Base-by-base conservation (phyloP, 208 protist species). In the Polymyxa betae region DNA sequence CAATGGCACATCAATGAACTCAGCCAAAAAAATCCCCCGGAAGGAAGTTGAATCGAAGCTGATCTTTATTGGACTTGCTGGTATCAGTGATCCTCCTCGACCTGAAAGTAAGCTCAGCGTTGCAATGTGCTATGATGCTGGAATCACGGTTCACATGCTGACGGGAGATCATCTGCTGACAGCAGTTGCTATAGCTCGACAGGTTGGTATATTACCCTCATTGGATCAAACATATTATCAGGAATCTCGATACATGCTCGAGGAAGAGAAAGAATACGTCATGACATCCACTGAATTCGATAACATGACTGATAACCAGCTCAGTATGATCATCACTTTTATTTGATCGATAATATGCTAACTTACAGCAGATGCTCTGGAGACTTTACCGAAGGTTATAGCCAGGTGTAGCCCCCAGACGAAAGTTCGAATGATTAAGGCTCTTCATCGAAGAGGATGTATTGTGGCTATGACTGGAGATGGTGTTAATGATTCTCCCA, bases 81-180 rank as follows among this genome's bases (percentile, higher is more conserved):
- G 97, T 43, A 98, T 99, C 94, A 92, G 96, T 1, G 97, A 99
- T 92, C 97, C 97, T 0, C 96, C 96, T 45, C 95, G 98, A 40
- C 82, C 93, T 52, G 97, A 98, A 90, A 97, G 98, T 20, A 45
- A 82, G 20, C 93, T 92, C 0, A 97, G 97, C 0, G 97, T 99
- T n/a, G 91, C 60, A 0, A 92, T 95, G 90, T 99, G 98, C 93
- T 90, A 94, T 45, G 93, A 92, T 0, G 98, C 98, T 10, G 97
- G 97, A 68, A 98, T 99, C 66, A 95, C 97, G n/a, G 97, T 99
- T 24, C 95, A 99, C 66, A 97, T 99, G 91, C 97, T 99, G 89
- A 99, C 98, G 0, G 98, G 94, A 43, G 93, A 94, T 90, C 94
- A 95, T 72, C 90, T 94, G 90, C 41, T 92, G 40, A 99, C 98